Evolutionary conservation across 306 rosid species (phyloP), one percentile per base, ranked within the genome.

Genomic region (Ormosia emarginata): DNA sequence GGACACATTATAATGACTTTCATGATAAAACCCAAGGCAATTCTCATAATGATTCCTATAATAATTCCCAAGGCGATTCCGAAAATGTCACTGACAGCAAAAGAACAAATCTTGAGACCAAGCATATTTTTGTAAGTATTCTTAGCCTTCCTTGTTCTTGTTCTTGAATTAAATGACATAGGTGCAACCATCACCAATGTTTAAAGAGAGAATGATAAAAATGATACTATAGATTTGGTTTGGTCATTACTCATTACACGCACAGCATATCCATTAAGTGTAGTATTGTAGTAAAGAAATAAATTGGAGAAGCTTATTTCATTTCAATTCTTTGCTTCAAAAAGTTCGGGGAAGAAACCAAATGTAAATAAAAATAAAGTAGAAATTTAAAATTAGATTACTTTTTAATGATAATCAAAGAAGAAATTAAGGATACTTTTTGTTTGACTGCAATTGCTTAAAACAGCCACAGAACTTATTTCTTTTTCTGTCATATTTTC

Each of bases 101-200:
- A 85, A 74, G 63, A 53, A 59, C 79, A 65, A 79, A 62, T 70
- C 64, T 58, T 61, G 85, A 73, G 74, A 50, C 90, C 63, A 84
- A 84, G 68, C 86, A 68, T 75, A 79, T 32, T 82, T 85, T 66
- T 80, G 95, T 93, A 89, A 90, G 97, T 68, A 46, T 80, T 34
- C 59, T 64, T 41, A 15, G 63, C 39, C 59, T 62, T 70, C 10
- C 29, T 55, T 2, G 46, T 34, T 32, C 67, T 49, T 59, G 17
- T 65, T 62, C 36, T 62, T 61, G 44, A 56, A 57, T 39, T 64
- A 47, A 78, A 34, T 79, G 3, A 39, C 14, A 1, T 32, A 17
- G 63, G 36, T 17, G 34, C 49, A 61, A 61, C 15, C 39, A 30
- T 30, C 67, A 61, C 39, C 9, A 32, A 61, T 30, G 39, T 72